phyloP scores from a whole-genome alignment of 257 asterid species.

The Przewalskia tangutica region DNA sequence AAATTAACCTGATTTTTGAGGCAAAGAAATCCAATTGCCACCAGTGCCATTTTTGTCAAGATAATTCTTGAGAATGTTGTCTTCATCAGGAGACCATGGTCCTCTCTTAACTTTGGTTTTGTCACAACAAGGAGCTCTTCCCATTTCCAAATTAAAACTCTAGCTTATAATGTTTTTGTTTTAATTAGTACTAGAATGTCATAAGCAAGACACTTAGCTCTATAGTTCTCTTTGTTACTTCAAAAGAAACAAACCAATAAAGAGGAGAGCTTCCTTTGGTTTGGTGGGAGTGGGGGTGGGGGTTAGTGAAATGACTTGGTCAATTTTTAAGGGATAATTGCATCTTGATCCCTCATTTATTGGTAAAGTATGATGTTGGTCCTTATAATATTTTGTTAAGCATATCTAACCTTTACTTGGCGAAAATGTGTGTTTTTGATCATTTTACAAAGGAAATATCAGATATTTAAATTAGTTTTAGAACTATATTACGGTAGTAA shows the following conservation, averaged over 20 bases:
- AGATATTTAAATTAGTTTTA: neutral
- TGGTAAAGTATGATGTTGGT: neutral
- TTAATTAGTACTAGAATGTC: neutral
- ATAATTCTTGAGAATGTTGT: constrained; percentile 35
- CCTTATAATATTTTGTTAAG: neutral
- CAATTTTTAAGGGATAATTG: constrained; percentile 9
- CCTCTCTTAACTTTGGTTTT: constrained; percentile 65
- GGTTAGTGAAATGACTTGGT: constrained; percentile 31
- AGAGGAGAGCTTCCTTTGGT: neutral
- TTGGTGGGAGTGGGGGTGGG: too few species aligned
- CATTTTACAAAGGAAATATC: neutral
- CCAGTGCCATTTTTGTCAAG: constrained; percentile 40
- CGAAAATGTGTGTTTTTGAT: neutral
- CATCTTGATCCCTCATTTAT: neutral
- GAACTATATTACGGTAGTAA: neutral
- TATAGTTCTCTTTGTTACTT: neutral
- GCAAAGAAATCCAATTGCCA: constrained; percentile 70
- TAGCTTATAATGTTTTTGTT: neutral
- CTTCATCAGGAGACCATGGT: constrained; percentile 78
- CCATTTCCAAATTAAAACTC: constrained; percentile 22
- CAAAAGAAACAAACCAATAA: neutral
- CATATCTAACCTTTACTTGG: neutral
- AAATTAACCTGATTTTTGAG: constrained; percentile 82
- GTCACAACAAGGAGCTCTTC: constrained; percentile 86
- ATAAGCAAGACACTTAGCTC: neutral